Conservation (phyloP, 2,329 filamentous ascomycete genomes). For the Colletotrichum godetiae region DNA sequence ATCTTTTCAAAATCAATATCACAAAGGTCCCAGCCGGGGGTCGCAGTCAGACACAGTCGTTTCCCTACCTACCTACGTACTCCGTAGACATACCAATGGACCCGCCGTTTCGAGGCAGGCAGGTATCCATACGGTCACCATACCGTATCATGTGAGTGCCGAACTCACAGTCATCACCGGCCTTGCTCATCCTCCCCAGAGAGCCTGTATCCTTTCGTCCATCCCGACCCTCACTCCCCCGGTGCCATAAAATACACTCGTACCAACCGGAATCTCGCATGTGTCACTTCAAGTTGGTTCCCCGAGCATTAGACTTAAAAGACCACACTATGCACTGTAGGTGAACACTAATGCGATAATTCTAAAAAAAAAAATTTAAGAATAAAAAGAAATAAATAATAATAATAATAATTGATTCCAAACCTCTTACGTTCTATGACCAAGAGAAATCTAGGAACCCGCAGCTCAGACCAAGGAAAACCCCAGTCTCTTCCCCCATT, state of each 20-base stretch:
- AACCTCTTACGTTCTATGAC: constrained; percentile 11
- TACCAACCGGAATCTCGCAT: neutral
- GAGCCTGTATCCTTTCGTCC: neutral
- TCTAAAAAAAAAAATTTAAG: neutral
- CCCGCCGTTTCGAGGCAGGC: neutral
- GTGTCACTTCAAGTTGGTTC: neutral
- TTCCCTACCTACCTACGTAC: neutral
- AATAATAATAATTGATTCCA: neutral
- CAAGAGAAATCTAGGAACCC: constrained; percentile 12
- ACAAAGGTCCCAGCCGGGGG: neutral
- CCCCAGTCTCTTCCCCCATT: neutral
- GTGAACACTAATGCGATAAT: neutral
- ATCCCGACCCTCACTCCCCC: neutral
- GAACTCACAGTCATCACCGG: neutral
- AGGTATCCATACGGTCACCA: neutral
- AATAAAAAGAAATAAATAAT: too few relatives aligned
- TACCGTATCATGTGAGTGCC: too few relatives aligned
- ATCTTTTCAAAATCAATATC: neutral
- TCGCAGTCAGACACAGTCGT: neutral
- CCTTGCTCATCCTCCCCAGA: too few relatives aligned
- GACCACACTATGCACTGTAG: neutral
- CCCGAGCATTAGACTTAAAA: neutral
- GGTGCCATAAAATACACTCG: neutral
- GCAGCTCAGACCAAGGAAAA: neutral
- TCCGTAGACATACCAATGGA: neutral